Evolutionary conservation across 2,329 filamentous ascomycete species (phyloP).

Genomic region (Didymella segeticola): DNA sequence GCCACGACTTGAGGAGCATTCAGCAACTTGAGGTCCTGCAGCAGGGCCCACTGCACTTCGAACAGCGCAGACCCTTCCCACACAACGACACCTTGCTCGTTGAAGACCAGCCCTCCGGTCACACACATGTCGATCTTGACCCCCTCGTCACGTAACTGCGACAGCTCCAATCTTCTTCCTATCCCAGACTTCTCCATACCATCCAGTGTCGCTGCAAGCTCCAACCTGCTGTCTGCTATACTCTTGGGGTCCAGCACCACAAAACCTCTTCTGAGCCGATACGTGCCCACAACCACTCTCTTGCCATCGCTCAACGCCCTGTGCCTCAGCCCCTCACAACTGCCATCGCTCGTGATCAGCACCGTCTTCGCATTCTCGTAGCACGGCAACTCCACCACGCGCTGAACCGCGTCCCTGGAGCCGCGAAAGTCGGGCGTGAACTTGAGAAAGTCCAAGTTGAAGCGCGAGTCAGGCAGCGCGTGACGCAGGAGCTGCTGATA

Average conservation of each 20-base stretch:
- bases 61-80: conserved; percentile 53
- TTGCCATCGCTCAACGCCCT: conserved; percentile 52
- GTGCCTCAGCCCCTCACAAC: conserved; percentile 51
- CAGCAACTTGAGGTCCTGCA: conserved; percentile 46
- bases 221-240: conserved; percentile 36
- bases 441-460: conserved; percentile 52
- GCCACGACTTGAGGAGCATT: conserved; percentile 35
- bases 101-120: conserved; percentile 52
- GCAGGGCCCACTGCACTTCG: conserved; percentile 54
- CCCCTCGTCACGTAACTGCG: conserved; percentile 42
- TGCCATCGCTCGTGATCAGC: conserved; percentile 55
- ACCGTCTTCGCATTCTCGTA: conserved; percentile 44
- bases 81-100: conserved; percentile 47
- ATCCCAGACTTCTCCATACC: conserved; percentile 52
- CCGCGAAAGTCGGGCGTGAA: conserved; percentile 54
- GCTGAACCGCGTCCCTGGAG: conserved; percentile 44
- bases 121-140: conserved; percentile 48
- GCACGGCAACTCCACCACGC: conserved; percentile 39
- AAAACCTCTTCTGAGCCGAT: conserved; percentile 53
- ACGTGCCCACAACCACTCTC: conserved; percentile 52
- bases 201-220: conserved; percentile 51
- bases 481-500: conserved; percentile 49
- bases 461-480: conserved; percentile 54
- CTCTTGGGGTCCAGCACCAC: conserved; percentile 49
- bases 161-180: conserved; percentile 45